Evolutionary conservation across 2,329 filamentous ascomycete genomes (phyloP).

Genomic region (Fusarium zealandicum): DNA sequence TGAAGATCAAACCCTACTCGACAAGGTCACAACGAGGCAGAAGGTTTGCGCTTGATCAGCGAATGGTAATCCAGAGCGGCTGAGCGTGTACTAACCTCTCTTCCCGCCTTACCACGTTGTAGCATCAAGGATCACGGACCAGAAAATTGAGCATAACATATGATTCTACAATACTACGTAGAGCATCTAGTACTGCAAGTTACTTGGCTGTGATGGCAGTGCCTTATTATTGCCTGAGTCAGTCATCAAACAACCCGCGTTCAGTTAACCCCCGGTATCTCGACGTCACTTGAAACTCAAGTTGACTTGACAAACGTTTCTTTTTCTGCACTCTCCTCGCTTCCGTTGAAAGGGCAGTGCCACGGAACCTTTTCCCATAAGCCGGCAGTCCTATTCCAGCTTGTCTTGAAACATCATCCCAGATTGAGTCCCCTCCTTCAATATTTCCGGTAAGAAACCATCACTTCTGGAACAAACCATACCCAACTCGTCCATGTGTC

Average conservation of each 20-base stretch:
- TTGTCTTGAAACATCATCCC: slow-evolving; percentile 24
- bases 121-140: neutral
- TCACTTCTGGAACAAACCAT: slow-evolving; percentile 10
- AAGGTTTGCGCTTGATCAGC: slow-evolving; percentile 24
- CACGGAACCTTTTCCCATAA: neutral
- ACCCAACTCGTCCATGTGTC: slow-evolving; percentile 3
- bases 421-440: slow-evolving; percentile 3
- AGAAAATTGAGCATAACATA: neutral
- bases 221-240: too few relatives aligned
- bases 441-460: slow-evolving; percentile 8
- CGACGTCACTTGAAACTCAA: too few relatives aligned
- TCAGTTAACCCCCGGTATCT: too few relatives aligned
- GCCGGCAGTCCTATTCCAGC: neutral
- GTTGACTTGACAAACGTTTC: neutral
- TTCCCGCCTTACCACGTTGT: slow-evolving; percentile 9
- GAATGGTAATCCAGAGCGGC: slow-evolving; percentile 16
- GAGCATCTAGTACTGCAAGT: too few relatives aligned
- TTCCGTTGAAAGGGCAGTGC: too few relatives aligned
- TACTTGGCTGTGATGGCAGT: too few relatives aligned
- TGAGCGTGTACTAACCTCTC: slow-evolving; percentile 2
- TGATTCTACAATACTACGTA: too few relatives aligned
- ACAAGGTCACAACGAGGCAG: neutral
- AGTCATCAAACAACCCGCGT: too few relatives aligned
- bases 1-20: slow-evolving; percentile 1
- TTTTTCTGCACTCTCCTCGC: neutral